Evolutionary conservation across 805 yeast species (phyloP).

Genomic region (Danielozyma ontarioensis): DNA sequence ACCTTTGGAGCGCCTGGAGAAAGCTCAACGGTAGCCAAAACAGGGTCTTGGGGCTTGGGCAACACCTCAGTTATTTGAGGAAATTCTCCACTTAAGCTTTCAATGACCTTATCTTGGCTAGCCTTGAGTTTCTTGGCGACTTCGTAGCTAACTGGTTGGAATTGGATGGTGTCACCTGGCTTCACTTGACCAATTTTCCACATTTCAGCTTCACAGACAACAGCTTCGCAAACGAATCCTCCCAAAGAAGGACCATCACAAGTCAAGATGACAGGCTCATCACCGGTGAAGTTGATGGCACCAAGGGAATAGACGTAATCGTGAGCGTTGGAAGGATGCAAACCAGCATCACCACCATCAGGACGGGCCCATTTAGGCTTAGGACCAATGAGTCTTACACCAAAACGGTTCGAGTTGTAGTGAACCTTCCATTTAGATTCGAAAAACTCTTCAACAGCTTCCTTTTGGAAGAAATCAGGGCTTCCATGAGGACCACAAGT

Average conservation of each 20-base stretch:
- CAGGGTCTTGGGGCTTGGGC: constrained; percentile 58
- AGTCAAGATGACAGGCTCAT: constrained; percentile 94
- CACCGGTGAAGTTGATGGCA: constrained; percentile 97
- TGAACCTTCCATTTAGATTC: constrained; percentile 85
- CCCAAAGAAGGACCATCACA: constrained; percentile 98
- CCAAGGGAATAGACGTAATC: constrained; percentile 96
- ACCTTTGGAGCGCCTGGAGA: constrained; percentile 59
- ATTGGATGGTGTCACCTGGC: constrained; percentile 84
- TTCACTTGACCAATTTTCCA: constrained; percentile 98
- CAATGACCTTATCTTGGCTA: constrained; percentile 54
- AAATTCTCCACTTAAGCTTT: constrained; percentile 39
- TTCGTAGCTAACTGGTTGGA: constrained; percentile 70
- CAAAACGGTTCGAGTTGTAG: constrained; percentile 95
- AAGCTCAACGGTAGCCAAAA: constrained; percentile 49
- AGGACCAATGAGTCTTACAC: constrained; percentile 91
- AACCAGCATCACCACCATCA: constrained; percentile 97
- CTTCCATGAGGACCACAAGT: constrained; percentile 98
- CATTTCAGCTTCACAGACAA: constrained; percentile 91
- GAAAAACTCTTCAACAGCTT: constrained; percentile 73
- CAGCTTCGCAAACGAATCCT: constrained; percentile 96
- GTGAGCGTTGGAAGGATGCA: constrained; percentile 98
- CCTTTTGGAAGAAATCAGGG: constrained; percentile 85
- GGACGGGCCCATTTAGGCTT: constrained; percentile 95
- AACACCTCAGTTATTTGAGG: constrained; percentile 21
- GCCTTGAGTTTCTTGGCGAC: constrained; percentile 61